Evolutionary conservation across 495 filamentous ascomycete species (phyloP).

Genomic region (Lineolata rhizophorae): DNA sequence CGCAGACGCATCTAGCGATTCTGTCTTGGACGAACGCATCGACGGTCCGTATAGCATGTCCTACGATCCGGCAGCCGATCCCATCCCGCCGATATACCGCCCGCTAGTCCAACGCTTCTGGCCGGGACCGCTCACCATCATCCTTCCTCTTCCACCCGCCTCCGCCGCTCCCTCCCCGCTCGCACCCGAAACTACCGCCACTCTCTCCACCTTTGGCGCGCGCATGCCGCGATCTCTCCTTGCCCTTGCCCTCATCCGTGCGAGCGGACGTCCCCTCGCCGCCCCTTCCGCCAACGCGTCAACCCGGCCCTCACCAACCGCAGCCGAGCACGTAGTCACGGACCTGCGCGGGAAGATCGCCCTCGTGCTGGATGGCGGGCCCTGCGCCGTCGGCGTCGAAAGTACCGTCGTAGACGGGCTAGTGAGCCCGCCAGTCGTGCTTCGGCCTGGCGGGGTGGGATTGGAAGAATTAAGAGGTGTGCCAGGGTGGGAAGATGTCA

Average conservation of each 20-base stretch:
- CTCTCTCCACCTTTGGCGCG: conserved; percentile 62
- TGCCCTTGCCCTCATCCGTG: conserved; percentile 65
- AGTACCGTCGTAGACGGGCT: conserved; percentile 93
- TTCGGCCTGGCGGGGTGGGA: conserved; percentile 80
- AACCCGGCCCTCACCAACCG: conserved; percentile 76
- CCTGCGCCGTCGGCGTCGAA: conserved; percentile 75
- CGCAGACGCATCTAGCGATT: too few species aligned
- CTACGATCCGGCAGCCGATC: background rate
- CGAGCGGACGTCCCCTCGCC: conserved; percentile 59
- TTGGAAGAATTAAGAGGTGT: conserved; percentile 56
- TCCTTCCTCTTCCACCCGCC: conserved; percentile 51
- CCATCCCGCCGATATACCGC: conserved; percentile 66
- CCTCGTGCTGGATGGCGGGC: conserved; percentile 73
- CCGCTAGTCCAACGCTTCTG: conserved; percentile 69
- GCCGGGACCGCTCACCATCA: conserved; percentile 86
- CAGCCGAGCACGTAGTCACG: conserved; percentile 66
- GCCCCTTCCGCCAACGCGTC: conserved; percentile 89
- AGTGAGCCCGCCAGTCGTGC: conserved; percentile 51
- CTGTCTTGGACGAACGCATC: conserved; percentile 15
- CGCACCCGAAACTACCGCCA: conserved; percentile 73
- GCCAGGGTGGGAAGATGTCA: conserved; percentile 59
- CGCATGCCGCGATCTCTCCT: conserved; percentile 71
- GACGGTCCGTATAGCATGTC: conserved; percentile 3
- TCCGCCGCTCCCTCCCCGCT: conserved; percentile 33
- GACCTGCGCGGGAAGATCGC: conserved; percentile 73